Percentiles rank a stretch among this genome's conserved stretches.
phyloP scores from a whole-genome alignment of 805 yeast species.

The Cyberlindnera galapagoensis region DNA sequence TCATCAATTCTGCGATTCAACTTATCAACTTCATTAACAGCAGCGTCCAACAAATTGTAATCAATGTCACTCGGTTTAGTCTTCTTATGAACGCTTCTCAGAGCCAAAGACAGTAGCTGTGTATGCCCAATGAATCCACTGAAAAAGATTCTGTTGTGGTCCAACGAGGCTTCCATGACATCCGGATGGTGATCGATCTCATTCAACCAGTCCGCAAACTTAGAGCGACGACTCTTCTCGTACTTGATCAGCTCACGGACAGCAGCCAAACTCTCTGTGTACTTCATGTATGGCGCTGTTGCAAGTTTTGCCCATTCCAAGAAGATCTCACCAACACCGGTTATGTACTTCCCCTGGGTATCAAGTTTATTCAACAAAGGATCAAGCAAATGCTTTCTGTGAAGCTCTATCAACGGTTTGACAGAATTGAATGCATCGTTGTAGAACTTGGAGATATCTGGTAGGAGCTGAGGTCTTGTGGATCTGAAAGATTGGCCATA shows the following conservation, averaged over 20 bases:
- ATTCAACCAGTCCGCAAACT: slow-evolving; percentile 52
- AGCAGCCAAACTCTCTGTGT: slow-evolving; percentile 55
- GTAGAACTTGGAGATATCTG: slow-evolving; percentile 49
- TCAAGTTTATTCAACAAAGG: slow-evolving; percentile 53
- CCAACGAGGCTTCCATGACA: slow-evolving; percentile 34
- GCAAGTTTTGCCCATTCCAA: slow-evolving; percentile 60
- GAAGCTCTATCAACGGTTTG: slow-evolving; percentile 46
- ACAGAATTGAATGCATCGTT: slow-evolving; percentile 54
- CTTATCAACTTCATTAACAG: slow-evolving; percentile 46
- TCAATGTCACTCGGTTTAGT: slow-evolving; percentile 46
- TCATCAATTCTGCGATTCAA: slow-evolving; percentile 57
- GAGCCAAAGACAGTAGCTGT: slow-evolving; percentile 55
- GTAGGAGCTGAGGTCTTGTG: slow-evolving; percentile 37
- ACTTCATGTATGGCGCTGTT: slow-evolving; percentile 43
- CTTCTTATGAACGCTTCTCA: slow-evolving; percentile 49
- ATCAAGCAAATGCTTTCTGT: slow-evolving; percentile 44
- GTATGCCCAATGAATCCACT: slow-evolving; percentile 50
- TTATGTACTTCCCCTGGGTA: slow-evolving; percentile 60
- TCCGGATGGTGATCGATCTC: slow-evolving; percentile 43
- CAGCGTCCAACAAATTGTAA: slow-evolving; percentile 41
- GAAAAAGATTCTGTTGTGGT: slow-evolving; percentile 49
- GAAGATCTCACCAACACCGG: slow-evolving; percentile 56
- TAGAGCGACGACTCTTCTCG: slow-evolving; percentile 35
- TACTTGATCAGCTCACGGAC: slow-evolving; percentile 49
- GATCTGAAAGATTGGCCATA: slow-evolving; percentile 40